Evolutionary conservation across 2,329 filamentous ascomycete genomes (phyloP).

Genomic region (Pseudogymnoascus sp.): DNA sequence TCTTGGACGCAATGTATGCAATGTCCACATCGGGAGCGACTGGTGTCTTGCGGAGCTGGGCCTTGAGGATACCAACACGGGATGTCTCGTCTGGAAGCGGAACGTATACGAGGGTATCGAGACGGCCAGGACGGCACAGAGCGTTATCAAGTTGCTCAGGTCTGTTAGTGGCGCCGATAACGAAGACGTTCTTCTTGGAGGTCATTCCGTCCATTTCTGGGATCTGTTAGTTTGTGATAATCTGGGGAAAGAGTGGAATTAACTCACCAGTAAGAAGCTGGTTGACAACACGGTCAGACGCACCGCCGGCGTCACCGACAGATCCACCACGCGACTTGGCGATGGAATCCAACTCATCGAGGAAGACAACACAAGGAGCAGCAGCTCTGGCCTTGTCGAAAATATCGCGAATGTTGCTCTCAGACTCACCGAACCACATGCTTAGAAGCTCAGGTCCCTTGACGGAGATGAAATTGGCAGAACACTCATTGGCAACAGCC

Average conservation of each 20-base stretch:
- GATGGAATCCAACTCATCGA: conserved; percentile 97
- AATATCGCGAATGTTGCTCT: conserved; percentile 99
- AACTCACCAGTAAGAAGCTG: conserved; percentile 88
- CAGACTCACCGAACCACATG: conserved; percentile 99
- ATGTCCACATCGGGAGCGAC: conserved; percentile 82
- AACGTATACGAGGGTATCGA: conserved; percentile 97
- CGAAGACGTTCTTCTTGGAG: conserved; percentile 99
- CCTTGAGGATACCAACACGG: conserved; percentile 82
- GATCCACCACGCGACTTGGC: conserved; percentile 98
- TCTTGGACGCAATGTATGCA: conserved; percentile 88
- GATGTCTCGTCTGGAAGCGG: conserved; percentile 88
- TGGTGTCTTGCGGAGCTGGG: conserved; percentile 96
- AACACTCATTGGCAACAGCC: conserved; percentile 97
- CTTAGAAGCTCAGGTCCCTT: conserved; percentile 97
- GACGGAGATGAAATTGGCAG: conserved; percentile 99
- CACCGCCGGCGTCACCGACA: conserved; percentile 90
- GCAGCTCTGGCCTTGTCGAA: conserved; percentile 99
- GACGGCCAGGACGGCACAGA: conserved; percentile 94
- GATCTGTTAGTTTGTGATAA: conserved; percentile 33
- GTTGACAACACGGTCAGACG: conserved; percentile 98
- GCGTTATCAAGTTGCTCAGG: conserved; percentile 98
- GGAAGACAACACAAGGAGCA: conserved; percentile 95
- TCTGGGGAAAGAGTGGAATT: neutral
- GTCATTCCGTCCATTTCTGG: conserved; percentile 99
- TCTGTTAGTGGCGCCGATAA: conserved; percentile 97